Conservation (phyloP, 106 monocot species). For the Acorus calamus region DNA sequence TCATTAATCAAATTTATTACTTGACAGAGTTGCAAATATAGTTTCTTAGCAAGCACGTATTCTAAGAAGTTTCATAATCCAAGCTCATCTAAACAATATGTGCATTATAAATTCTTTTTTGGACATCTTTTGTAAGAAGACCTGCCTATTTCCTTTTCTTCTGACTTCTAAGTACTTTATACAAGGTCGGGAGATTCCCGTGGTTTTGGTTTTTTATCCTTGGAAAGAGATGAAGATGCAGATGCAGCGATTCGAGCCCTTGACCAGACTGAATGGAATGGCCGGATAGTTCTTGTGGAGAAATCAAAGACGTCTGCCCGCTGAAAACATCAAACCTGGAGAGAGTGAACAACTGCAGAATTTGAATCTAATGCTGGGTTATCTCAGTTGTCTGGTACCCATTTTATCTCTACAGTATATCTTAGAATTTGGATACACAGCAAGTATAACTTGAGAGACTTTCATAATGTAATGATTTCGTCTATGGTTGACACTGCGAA, state of each 20-base stretch:
- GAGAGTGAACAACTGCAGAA: background rate
- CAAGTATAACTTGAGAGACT: constrained; percentile 20
- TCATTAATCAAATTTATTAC: too few species aligned
- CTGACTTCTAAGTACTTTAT: too few species aligned
- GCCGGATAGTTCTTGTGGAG: constrained; percentile 54
- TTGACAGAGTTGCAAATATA: too few species aligned
- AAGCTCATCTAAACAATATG: too few species aligned
- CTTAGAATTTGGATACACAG: constrained; percentile 6
- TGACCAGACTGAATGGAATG: constrained; percentile 69
- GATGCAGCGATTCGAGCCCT: constrained; percentile 66
- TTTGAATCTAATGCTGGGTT: background rate
- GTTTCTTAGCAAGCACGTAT: too few species aligned
- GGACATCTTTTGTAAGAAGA: background rate
- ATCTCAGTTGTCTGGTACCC: constrained; percentile 7
- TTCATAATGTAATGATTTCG: too few species aligned
- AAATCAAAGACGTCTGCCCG: constrained; percentile 53
- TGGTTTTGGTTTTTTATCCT: constrained; percentile 63
- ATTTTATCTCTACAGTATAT: constrained; percentile 10
- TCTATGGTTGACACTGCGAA: too few species aligned
- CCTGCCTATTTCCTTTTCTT: background rate
- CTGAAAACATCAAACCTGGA: constrained; percentile 8
- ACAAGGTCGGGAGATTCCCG: constrained; percentile 54
- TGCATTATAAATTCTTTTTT: background rate
- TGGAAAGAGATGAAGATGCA: constrained; percentile 68
- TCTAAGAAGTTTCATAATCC: too few species aligned